A percentile compares a stretch with the other conserved stretches of the same genome.
These are phyloP conservation scores for Colletotrichum viniferum DNA, from an alignment of 2,329 filamentous ascomycete species.

Conservation along the genomic window DNA sequence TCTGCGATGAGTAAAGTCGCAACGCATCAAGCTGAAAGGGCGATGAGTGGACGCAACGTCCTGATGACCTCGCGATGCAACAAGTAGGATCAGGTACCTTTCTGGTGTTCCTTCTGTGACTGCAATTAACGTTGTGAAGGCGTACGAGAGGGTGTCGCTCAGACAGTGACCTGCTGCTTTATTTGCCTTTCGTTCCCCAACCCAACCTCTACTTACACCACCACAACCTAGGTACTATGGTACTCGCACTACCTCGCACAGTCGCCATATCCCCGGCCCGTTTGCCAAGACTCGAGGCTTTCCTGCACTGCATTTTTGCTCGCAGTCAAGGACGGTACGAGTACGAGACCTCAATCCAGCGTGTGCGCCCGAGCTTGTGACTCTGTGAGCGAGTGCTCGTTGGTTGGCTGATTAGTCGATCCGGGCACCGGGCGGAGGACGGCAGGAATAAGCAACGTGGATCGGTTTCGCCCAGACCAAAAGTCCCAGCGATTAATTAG, in stretches of 20 bases:
- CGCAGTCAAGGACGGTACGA: background rate
- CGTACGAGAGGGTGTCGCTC: background rate
- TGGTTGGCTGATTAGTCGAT: background rate
- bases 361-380: background rate
- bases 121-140: background rate
- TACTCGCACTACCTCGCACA: background rate
- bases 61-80: background rate
- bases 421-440: constrained; percentile 1
- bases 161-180: background rate
- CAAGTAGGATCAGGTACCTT: background rate
- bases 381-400: background rate
- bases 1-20: background rate
- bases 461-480: background rate
- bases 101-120: background rate
- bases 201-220: background rate
- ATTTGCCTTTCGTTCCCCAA: background rate
- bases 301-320: background rate
- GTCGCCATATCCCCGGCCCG: background rate
- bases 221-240: background rate
- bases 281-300: background rate
- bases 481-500: background rate
- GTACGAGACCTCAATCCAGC: background rate
- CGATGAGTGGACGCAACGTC: background rate
- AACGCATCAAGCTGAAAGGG: background rate
- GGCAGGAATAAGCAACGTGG: constrained; percentile 8